phyloP scores from a whole-genome alignment of 192 early-diverging fungal species.

The Ambispora gerdemannii region DNA sequence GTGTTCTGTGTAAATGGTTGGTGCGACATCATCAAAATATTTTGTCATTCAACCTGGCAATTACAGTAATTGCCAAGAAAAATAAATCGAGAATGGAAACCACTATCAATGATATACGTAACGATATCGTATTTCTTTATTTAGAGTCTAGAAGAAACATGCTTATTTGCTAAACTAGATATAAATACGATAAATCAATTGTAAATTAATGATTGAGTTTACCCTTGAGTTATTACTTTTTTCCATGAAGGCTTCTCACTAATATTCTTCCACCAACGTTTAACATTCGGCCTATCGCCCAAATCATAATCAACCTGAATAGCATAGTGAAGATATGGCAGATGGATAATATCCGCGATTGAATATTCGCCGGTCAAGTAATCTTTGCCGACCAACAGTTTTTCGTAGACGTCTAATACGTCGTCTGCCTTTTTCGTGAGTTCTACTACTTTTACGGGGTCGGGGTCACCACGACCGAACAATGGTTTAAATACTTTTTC shows the following conservation, averaged over 20 bases:
- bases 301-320: not conserved
- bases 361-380: constrained; percentile 30
- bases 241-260: constrained; percentile 7
- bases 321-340: constrained; percentile 10
- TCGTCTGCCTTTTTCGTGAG: not conserved
- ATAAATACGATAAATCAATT: no score
- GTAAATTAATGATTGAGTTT: not conserved
- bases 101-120: no score
- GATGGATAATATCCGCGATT: constrained; percentile 27
- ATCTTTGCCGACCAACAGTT: constrained; percentile 31
- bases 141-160: no score
- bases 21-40: no score
- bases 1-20: no score
- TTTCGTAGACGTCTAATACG: constrained; percentile 24
- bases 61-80: no score
- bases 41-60: no score
- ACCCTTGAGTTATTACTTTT: not conserved
- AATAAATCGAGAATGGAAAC: no score
- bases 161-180: no score
- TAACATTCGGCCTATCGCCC: constrained; percentile 30
- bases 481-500: constrained; percentile 12
- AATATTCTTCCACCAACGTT: constrained; percentile 33
- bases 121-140: no score
- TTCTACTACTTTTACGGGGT: not conserved
- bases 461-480: not conserved